Conservation (phyloP, 805 yeast species). For the Kuraishia piskuri region DNA sequence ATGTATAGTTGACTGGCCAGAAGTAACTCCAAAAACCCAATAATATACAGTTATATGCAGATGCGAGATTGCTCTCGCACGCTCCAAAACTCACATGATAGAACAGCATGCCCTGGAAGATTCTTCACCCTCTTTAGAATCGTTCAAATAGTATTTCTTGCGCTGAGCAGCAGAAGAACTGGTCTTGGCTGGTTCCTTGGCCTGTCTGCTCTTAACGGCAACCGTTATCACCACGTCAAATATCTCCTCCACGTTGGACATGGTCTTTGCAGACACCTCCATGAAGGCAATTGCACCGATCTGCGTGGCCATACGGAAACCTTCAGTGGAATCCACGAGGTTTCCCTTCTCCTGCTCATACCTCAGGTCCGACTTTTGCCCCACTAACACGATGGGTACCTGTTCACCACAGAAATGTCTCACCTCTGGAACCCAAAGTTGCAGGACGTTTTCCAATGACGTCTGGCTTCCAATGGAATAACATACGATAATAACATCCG, state of each 20-base stretch:
- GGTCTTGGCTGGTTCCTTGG: background rate
- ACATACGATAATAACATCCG: constrained; percentile 66
- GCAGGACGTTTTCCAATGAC: constrained; percentile 65
- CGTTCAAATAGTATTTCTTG: background rate
- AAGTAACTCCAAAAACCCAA: no score
- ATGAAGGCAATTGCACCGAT: constrained; percentile 66
- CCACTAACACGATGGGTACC: constrained; percentile 72
- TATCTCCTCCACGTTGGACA: constrained; percentile 57
- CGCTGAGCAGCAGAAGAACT: background rate
- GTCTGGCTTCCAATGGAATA: constrained; percentile 58
- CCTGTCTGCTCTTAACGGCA: background rate
- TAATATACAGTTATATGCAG: no score
- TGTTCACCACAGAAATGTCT: constrained; percentile 67
- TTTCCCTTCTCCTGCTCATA: constrained; percentile 10
- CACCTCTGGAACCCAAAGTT: constrained; percentile 86
- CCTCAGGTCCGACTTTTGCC: constrained; percentile 63
- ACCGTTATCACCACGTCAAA: constrained; percentile 50
- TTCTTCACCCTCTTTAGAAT: background rate
- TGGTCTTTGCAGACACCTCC: constrained; percentile 71
- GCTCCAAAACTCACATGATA: background rate
- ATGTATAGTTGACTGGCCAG: background rate
- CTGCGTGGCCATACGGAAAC: constrained; percentile 43
- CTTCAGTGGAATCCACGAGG: constrained; percentile 33
- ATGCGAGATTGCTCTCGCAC: no score
- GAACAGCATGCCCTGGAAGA: background rate